Conservation (phyloP, 352 stramenopile genomes). For the Pythium brachiatum region DNA sequence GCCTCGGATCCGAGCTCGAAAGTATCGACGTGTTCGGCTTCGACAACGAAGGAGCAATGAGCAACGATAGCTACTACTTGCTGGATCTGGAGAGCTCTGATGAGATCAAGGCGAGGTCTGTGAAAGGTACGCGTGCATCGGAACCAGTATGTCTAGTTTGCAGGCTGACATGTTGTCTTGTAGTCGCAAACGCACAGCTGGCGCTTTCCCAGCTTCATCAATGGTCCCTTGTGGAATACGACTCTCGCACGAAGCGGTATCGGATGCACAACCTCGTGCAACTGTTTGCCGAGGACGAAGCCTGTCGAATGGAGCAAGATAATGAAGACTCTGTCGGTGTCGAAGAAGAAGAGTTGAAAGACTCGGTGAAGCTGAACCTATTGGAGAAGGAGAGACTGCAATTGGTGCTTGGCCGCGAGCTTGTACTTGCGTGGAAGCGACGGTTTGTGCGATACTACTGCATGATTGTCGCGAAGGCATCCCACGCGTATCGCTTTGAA, state of each 20-base stretch:
- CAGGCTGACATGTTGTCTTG: neutral
- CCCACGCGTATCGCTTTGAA: constrained; percentile 73
- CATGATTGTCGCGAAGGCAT: constrained; percentile 71
- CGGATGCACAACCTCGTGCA: constrained; percentile 85
- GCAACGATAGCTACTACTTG: constrained; percentile 72
- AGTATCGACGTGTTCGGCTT: constrained; percentile 71
- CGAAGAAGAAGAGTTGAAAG: neutral
- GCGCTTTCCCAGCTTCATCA: constrained; percentile 66
- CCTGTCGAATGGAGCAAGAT: constrained; percentile 45
- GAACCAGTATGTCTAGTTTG: neutral
- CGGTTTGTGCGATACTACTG: constrained; percentile 88
- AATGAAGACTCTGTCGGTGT: constrained; percentile 22
- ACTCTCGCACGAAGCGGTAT: constrained; percentile 64
- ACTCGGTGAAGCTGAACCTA: neutral
- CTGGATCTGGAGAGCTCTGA: constrained; percentile 71
- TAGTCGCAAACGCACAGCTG: constrained; percentile 44
- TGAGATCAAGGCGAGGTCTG: constrained; percentile 52
- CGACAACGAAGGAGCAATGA: constrained; percentile 80
- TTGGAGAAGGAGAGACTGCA: constrained; percentile 24
- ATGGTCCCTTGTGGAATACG: constrained; percentile 81
- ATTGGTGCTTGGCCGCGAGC: constrained; percentile 47
- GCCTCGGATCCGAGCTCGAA: constrained; percentile 60
- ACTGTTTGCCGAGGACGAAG: constrained; percentile 82
- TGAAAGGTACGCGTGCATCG: constrained; percentile 28
- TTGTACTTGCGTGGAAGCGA: constrained; percentile 74